Percentiles rank a stretch among this genome's conserved stretches.
Conservation (phyloP, 1,139 yeast species). For the Debaryomyces robertsiae region DNA sequence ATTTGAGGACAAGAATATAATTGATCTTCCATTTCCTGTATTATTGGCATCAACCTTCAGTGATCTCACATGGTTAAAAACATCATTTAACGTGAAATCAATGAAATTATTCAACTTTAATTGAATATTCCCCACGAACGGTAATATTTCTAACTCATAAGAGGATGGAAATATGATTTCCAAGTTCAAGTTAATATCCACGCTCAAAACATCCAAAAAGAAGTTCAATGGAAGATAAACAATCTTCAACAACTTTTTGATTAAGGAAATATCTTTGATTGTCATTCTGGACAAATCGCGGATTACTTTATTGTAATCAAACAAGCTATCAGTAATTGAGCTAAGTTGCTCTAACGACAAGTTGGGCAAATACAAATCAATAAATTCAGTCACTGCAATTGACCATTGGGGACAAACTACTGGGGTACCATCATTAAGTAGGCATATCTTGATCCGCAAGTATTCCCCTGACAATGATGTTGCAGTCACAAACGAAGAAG, state of each 20-base stretch:
- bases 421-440: constrained; percentile 83
- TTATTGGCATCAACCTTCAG: constrained; percentile 39
- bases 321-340: constrained; percentile 44
- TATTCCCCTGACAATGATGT: constrained; percentile 87
- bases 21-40: constrained; percentile 49
- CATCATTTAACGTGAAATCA: constrained; percentile 68
- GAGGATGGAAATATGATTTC: constrained; percentile 83
- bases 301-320: constrained; percentile 46
- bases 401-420: constrained; percentile 77
- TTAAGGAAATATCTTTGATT: constrained; percentile 35
- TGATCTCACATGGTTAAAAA: constrained; percentile 75
- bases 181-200: constrained; percentile 68
- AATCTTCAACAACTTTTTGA: constrained; percentile 44
- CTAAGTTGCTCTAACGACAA: constrained; percentile 44
- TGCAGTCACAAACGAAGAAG: constrained; percentile 83
- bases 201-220: constrained; percentile 57
- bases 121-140: constrained; percentile 52
- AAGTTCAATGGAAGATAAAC: constrained; percentile 62
- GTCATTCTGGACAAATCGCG: constrained; percentile 44
- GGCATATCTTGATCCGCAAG: constrained; percentile 66
- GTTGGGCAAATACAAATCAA: constrained; percentile 55
- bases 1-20: constrained; percentile 83
- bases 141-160: constrained; percentile 57
- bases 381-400: constrained; percentile 56
- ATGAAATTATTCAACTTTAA: constrained; percentile 69